Conservation (phyloP, 2,329 filamentous ascomycete species). For the Lomentospora prolificans region DNA sequence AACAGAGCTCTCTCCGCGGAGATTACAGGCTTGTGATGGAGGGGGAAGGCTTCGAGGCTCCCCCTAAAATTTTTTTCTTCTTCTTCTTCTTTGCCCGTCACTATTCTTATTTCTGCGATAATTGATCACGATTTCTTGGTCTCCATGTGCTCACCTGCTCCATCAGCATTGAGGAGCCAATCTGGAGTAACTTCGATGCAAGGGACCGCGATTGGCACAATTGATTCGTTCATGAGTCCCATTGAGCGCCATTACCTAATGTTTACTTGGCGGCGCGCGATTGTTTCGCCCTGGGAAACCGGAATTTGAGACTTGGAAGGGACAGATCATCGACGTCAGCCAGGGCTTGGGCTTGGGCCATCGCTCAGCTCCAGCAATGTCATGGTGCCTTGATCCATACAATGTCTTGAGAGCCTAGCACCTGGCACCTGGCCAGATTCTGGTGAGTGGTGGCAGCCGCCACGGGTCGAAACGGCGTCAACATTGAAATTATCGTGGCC, state of each 20-base stretch:
- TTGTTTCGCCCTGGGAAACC: neutral
- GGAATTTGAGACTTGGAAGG: neutral
- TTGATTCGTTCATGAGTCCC: neutral
- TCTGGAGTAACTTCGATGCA: neutral
- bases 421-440: too few species aligned
- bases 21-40: neutral
- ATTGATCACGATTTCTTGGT: too few species aligned
- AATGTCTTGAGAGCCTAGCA: too few species aligned
- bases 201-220: conserved; percentile 1
- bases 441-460: too few species aligned
- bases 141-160: too few species aligned
- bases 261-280: neutral
- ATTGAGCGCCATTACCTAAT: neutral
- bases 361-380: too few species aligned
- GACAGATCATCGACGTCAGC: neutral
- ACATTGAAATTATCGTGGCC: too few species aligned
- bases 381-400: too few species aligned
- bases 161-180: neutral
- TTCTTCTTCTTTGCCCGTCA: neutral
- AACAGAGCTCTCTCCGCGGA: neutral
- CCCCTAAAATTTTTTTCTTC: neutral
- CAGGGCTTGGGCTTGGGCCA: too few species aligned
- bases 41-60: neutral
- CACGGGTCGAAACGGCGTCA: too few species aligned
- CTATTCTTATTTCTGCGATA: too few species aligned